Evolutionary conservation across 1,284 basidiomycete species (phyloP), one percentile per base, ranked within the genome.

Genomic region (Marasmius fiardii): DNA sequence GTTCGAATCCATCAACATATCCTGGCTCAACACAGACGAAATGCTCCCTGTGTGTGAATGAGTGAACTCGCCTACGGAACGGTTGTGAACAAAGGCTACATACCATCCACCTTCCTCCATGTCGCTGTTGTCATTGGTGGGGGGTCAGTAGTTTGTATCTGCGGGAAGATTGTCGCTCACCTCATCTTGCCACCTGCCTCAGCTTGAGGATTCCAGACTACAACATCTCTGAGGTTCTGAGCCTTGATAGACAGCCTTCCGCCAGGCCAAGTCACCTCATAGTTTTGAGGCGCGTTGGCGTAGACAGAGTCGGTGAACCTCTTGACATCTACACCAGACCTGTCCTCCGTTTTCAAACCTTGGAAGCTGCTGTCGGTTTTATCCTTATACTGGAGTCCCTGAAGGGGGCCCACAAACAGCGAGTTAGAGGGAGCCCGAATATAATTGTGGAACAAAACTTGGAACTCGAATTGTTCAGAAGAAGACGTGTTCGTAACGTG

Each of bases 11-110:
- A 45, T 80, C 72, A 2, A 93, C 93, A 68, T 81, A 81, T 21
- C 93, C 93, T 8, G 93, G 93, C 71, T 96, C 93, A 51, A 94
- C 83, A 62, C 93, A 95, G 35, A 94, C 79, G 65, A 84, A 95
- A 55, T 72, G 79, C 61, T 92, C 82, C 92, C 88, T 93, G 55
- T 56, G 26, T 44, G 23, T 1, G n/a, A 58, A 18, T 21, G 33
- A 37, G 56, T 35, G 58, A 57, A 16, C 52, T 48, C 28, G 49
- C 16, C 24, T n/a, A n/a, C n/a, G n/a, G 12, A 16, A 43, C 64
- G 49, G 57, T 14, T 1, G 11, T 50, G 41, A 26, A 31, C 26
- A 45, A 55, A 23, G 41, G 21, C 35, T 18, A 60, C 82, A 60
- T 72, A 93, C 93, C 93, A 96, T 68, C 92, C 93, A 0, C 81